Conservation (phyloP, 192 early-diverging fungal species). For the Backusella luteola region DNA sequence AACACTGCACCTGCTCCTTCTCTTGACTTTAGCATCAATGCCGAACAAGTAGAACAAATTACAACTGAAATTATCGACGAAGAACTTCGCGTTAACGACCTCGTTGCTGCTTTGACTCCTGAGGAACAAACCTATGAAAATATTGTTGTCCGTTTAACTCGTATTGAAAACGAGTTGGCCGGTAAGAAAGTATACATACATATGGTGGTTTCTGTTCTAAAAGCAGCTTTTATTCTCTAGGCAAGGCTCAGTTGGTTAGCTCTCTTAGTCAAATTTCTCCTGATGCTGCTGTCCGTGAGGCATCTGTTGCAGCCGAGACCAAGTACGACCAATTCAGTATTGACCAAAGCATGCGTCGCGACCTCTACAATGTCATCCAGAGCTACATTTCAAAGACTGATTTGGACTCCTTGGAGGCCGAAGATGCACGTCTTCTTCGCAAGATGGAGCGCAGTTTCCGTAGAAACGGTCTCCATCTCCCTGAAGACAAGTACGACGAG, state of each 20-base stretch:
- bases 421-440: slow-evolving; percentile 68
- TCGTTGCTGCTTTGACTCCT: slow-evolving; percentile 28
- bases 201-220: not conserved
- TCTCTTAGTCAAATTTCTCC: slow-evolving; percentile 34
- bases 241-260: slow-evolving; percentile 8
- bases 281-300: slow-evolving; percentile 64
- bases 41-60: slow-evolving; percentile 19
- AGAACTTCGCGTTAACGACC: slow-evolving; percentile 31
- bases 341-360: slow-evolving; percentile 61
- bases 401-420: slow-evolving; percentile 48
- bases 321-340: slow-evolving; percentile 64
- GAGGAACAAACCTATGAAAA: slow-evolving; percentile 41
- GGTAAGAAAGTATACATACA: not conserved
- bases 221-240: not conserved
- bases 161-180: slow-evolving; percentile 32
- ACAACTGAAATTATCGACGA: slow-evolving; percentile 18
- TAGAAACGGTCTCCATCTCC: slow-evolving; percentile 71
- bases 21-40: slow-evolving; percentile 29
- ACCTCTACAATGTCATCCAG: slow-evolving; percentile 59
- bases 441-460: slow-evolving; percentile 65
- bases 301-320: slow-evolving; percentile 62
- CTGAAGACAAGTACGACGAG: slow-evolving; percentile 55
- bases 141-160: slow-evolving; percentile 35
- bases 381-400: slow-evolving; percentile 48
- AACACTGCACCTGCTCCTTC: slow-evolving; percentile 23